Evolutionary conservation across 768 basidiomycete species (phyloP).

Genomic region (Mycena rosella): DNA sequence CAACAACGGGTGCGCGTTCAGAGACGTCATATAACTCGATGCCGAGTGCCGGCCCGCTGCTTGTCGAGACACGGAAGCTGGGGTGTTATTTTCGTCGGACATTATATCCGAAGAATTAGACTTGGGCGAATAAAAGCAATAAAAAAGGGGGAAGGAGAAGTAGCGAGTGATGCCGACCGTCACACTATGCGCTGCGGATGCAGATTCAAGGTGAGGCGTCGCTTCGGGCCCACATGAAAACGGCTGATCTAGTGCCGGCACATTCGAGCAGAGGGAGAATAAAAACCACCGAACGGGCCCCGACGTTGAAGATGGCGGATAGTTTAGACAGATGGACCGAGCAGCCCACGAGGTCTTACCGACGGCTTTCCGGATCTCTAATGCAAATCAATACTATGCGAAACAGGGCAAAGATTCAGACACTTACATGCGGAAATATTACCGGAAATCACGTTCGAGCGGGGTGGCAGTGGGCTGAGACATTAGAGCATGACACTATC

Average conservation of each 20-base stretch:
- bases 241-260: background rate
- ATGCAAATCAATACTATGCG: too few relatives aligned
- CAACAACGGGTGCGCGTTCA: too few relatives aligned
- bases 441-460: background rate
- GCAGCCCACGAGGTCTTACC: conserved; percentile 4
- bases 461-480: background rate
- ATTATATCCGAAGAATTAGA: background rate
- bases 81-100: background rate
- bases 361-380: conserved; percentile 9
- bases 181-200: background rate
- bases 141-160: background rate
- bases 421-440: background rate
- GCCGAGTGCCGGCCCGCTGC: background rate
- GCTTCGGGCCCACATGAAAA: conserved; percentile 16
- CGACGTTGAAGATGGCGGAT: background rate
- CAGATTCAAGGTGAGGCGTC: background rate
- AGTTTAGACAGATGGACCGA: background rate
- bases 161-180: background rate
- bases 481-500: too few relatives aligned
- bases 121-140: background rate
- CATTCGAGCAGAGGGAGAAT: background rate
- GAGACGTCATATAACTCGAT: background rate
- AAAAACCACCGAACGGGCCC: background rate
- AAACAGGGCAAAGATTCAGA: too few relatives aligned
- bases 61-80: background rate